Conservation (phyloP, 2,329 filamentous ascomycete genomes). For the Grosmannia huntii region DNA sequence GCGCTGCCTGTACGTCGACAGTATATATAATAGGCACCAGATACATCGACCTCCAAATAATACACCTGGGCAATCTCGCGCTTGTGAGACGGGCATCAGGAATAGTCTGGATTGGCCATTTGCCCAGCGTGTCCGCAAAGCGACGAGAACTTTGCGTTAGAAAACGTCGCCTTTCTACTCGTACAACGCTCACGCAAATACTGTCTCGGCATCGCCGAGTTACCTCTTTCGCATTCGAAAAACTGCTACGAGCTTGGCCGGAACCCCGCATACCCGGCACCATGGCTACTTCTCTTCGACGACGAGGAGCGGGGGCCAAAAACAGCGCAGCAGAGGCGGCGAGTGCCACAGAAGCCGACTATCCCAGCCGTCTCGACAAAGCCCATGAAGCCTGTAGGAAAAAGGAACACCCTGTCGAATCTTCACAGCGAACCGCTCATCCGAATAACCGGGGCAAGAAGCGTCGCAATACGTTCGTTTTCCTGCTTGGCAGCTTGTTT, state of each 20-base stretch:
- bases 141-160: neutral
- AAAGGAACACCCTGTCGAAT: neutral
- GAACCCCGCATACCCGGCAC: neutral
- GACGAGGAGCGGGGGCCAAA: neutral
- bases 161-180: neutral
- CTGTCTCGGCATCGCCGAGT: neutral
- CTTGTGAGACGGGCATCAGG: neutral
- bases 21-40: neutral
- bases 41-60: neutral
- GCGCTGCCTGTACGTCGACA: neutral
- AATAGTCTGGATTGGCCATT: neutral
- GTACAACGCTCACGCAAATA: neutral
- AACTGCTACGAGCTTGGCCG: neutral
- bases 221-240: neutral
- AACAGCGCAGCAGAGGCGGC: neutral
- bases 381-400: too few species aligned
- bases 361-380: neutral
- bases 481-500: constrained; percentile 78
- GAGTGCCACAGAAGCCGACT: neutral
- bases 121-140: neutral
- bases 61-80: neutral
- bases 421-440: neutral
- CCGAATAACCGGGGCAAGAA: constrained; percentile 34
- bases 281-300: neutral
- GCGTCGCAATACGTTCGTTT: constrained; percentile 68